Conservation (phyloP, 1,284 basidiomycete genomes). For the Trametes polyzona region DNA sequence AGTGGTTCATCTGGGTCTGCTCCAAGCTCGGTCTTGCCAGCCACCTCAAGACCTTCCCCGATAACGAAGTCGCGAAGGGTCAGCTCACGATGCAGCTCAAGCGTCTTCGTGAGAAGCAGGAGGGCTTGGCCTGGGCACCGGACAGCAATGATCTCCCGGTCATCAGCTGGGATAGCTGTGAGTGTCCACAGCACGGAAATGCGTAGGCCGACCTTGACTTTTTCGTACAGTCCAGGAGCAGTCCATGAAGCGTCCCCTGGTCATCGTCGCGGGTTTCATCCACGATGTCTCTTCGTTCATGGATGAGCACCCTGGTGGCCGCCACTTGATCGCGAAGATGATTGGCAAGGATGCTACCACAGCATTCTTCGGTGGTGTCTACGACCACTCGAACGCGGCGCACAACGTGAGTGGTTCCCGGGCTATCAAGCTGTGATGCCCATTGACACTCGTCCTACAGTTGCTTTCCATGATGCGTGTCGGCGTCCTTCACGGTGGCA, state of each 20-base stretch:
- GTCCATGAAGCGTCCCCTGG: conserved; percentile 73
- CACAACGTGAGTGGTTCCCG: conserved; percentile 63
- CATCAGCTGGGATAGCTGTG: conserved; percentile 86
- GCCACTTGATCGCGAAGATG: conserved; percentile 65
- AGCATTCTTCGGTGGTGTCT: conserved; percentile 93
- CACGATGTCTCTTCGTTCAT: conserved; percentile 88
- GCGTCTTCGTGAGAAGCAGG: conserved; percentile 73
- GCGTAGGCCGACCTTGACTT: conserved; percentile 3
- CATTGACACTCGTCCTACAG: conserved; percentile 37
- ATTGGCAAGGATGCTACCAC: conserved; percentile 86
- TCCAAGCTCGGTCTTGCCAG: conserved; percentile 75
- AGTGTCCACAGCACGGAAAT: conserved; percentile 33
- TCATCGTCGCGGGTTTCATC: conserved; percentile 89
- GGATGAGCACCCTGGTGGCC: conserved; percentile 90
- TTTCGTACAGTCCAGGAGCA: conserved; percentile 68
- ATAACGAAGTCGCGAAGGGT: conserved; percentile 92
- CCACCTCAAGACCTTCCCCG: conserved; percentile 91
- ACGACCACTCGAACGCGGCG: conserved; percentile 92
- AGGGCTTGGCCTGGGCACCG: conserved; percentile 80
- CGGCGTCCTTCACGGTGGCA: conserved; percentile 81
- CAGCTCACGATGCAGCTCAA: conserved; percentile 93
- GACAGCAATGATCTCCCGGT: conserved; percentile 78
- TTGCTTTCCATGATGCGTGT: conserved; percentile 90
- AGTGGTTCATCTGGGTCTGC: conserved; percentile 87
- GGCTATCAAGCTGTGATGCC: neutral